Evolutionary conservation across 352 stramenopile genomes (phyloP), one percentile per base, ranked within the genome.

Genomic region (Globisporangium paddicum): DNA sequence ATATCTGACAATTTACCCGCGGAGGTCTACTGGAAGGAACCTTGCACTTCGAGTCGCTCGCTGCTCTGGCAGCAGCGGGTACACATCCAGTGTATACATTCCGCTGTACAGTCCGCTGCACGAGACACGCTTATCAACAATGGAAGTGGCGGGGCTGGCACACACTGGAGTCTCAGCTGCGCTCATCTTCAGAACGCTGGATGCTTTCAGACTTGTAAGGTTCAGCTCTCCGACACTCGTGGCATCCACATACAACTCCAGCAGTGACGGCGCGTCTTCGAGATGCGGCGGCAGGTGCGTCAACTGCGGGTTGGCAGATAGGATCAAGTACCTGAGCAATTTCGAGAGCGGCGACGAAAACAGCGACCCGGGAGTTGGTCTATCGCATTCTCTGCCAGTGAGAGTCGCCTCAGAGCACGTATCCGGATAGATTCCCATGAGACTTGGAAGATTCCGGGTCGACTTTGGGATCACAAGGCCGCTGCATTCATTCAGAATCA

Each of bases 121-220:
- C 4, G 26, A 47, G n/a, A 59, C 26, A 9, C 52, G 52, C 5
- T 25, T 19, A 28, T 40, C 25, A 9, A 4, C 23, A 2, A 8
- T 21, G 23, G 16, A 28, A 25, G 2, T 49, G 51, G 35, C 3
- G 16, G 4, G 26, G 30, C 11, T 26, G 5, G n/a, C 26, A 13
- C 53, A 59, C 11, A 51, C 16, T 59, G 53, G 53, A 21, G n/a
- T 59, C n/a, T 50, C 18, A 7, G 53, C 53, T 32, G 53, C 53
- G 18, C 53, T 59, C 26, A 59, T 18, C 40, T 25, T 25, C 25
- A 59, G 40, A 9, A 21, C 40, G n/a, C 40, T 51, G 5, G 32
- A 55, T 13, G 28, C 40, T 35, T n/a, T 1, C n/a, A 59, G 5
- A n/a, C 18, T 19, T 3, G 26, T 7, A 13, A 59, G 25, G 5